Evolutionary conservation across 768 basidiomycete species (phyloP).

Genomic region (Hypsizygus marmoreus): DNA sequence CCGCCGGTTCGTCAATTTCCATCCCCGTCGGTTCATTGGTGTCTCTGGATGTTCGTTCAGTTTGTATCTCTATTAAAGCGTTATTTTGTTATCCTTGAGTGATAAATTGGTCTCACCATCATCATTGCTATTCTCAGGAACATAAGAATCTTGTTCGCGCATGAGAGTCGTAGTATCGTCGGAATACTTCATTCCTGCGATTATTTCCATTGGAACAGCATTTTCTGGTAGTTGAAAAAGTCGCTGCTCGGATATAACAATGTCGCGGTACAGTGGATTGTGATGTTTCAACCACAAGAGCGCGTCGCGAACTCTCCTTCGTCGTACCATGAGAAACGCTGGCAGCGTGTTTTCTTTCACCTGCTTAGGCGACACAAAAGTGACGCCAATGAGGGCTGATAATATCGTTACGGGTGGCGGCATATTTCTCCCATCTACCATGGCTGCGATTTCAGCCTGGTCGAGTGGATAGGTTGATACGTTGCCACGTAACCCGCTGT

Average conservation of each 20-base stretch:
- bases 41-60: too few species aligned
- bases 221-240: conserved; percentile 30
- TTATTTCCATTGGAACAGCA: conserved; percentile 31
- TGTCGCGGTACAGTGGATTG: conserved; percentile 27
- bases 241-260: conserved; percentile 18
- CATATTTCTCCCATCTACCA: conserved; percentile 26
- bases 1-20: too few species aligned
- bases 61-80: too few species aligned
- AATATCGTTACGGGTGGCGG: conserved; percentile 24
- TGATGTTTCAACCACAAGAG: conserved; percentile 34
- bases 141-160: conserved; percentile 31
- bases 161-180: conserved; percentile 16
- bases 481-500: conserved; percentile 32
- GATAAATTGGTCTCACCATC: too few species aligned
- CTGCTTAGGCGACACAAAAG: conserved; percentile 26
- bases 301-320: conserved; percentile 19
- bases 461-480: conserved; percentile 32
- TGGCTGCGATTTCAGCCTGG: conserved; percentile 16
- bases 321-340: conserved; percentile 23
- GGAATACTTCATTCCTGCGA: conserved; percentile 16
- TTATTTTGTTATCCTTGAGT: too few species aligned
- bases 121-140: too few species aligned
- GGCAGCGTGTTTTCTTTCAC: conserved; percentile 21
- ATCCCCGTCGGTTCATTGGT: too few species aligned
- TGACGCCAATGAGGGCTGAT: conserved; percentile 29